A percentile compares a stretch with the other conserved stretches of the same genome.
phyloP scores from a whole-genome alignment of 495 filamentous ascomycete genomes.

The Aspergillus sparsus region DNA sequence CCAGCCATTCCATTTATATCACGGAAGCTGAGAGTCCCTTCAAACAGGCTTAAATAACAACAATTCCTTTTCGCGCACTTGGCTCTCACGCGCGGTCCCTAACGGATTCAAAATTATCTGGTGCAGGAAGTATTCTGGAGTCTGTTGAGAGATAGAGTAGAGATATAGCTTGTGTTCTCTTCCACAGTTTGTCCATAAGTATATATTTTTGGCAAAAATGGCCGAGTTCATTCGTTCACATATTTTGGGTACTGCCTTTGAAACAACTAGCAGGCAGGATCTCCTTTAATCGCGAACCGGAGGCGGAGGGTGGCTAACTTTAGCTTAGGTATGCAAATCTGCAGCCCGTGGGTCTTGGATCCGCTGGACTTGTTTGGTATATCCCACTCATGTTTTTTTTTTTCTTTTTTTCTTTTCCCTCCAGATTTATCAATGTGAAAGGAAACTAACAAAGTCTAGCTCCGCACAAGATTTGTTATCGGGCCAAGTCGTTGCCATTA shows the following conservation, averaged over 20 bases:
- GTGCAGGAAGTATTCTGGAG: too few relatives aligned
- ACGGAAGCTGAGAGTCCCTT: not conserved
- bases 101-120: too few relatives aligned
- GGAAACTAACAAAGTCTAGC: slow-evolving; percentile 45
- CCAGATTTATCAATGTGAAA: not conserved
- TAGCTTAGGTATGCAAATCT: slow-evolving; percentile 83
- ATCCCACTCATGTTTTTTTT: slow-evolving; percentile 1
- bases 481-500: slow-evolving; percentile 88
- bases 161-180: slow-evolving; percentile 1
- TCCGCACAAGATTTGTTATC: slow-evolving; percentile 97
- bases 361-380: slow-evolving; percentile 96
- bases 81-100: too few relatives aligned
- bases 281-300: not conserved
- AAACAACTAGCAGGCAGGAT: slow-evolving; percentile 86
- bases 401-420: not conserved
- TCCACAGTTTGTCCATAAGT: not conserved
- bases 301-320: slow-evolving; percentile 4
- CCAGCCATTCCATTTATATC: not conserved
- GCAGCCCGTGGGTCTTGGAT: slow-evolving; percentile 97
- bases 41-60: not conserved
- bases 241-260: slow-evolving; percentile 98
- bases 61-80: not conserved
- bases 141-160: too few relatives aligned
- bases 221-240: slow-evolving; percentile 93
- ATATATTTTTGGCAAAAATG: not conserved